Percentiles rank a stretch among this genome's conserved stretches.
Conservation (phyloP, 257 asterid genomes). For the Nicotiana tabacum region DNA sequence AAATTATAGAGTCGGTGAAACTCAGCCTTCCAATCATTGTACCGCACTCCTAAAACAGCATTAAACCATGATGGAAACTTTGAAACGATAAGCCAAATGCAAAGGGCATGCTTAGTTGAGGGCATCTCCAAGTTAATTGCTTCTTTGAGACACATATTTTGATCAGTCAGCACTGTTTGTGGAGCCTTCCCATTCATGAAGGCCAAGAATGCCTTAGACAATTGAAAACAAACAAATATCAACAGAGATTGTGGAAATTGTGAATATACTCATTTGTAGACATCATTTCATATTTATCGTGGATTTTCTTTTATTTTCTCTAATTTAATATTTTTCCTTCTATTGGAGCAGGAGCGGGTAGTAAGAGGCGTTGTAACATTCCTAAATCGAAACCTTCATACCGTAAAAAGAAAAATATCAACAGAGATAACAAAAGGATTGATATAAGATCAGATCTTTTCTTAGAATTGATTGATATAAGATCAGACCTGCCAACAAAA, state of each 20-base stretch:
- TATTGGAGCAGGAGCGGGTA: background rate
- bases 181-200: conserved; percentile 96
- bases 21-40: conserved; percentile 91
- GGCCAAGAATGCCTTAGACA: conserved; percentile 65
- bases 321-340: background rate
- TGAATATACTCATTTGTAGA: background rate
- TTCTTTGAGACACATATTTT: conserved; percentile 87
- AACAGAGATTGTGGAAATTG: conserved; percentile 8
- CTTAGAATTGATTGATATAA: too few relatives aligned
- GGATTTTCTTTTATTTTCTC: background rate
- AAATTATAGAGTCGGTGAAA: conserved; percentile 78
- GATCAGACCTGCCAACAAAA: background rate
- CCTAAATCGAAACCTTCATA: background rate
- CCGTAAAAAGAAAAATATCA: background rate
- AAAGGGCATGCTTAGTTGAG: conserved; percentile 83
- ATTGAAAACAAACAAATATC: conserved; percentile 13
- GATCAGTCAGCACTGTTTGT: conserved; percentile 86
- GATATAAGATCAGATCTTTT: too few relatives aligned
- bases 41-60: conserved; percentile 87
- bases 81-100: conserved; percentile 89
- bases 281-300: background rate
- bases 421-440: background rate
- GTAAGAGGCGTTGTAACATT: background rate
- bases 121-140: conserved; percentile 88
- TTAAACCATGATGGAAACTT: conserved; percentile 98